These are phyloP conservation scores for Hydnum rufescens DNA, from an alignment of 768 basidiomycete species.

Conservation along the genomic window DNA sequence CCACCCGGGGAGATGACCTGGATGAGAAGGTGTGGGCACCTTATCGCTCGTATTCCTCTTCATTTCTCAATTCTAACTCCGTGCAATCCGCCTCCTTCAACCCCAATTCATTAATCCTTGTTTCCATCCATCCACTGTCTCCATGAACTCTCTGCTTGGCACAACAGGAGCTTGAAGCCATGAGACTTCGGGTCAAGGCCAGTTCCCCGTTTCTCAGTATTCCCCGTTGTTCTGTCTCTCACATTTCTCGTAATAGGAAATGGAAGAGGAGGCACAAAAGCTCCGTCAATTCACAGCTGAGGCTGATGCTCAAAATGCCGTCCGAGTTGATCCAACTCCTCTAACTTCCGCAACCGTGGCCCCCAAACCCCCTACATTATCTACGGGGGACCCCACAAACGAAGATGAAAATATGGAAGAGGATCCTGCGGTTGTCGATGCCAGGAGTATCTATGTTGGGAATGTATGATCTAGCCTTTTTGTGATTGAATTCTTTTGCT, in stretches of 20 bases:
- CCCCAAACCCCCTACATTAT: neutral
- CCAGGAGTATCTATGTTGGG: conserved; percentile 82
- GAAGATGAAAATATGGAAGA: conserved; percentile 47
- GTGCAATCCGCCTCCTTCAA: no score
- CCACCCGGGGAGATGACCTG: no score
- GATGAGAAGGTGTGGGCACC: no score
- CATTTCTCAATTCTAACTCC: no score
- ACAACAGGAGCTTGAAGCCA: conserved; percentile 77
- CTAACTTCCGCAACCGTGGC: neutral
- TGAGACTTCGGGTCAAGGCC: conserved; percentile 69
- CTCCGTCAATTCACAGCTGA: conserved; percentile 63
- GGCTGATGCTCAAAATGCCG: conserved; percentile 5
- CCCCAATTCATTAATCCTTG: no score
- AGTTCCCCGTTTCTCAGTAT: neutral
- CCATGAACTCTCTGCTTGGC: no score
- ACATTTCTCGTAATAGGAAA: conserved; percentile 27
- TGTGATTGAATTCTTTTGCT: neutral
- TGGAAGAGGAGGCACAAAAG: conserved; percentile 81
- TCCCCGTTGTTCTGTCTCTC: neutral
- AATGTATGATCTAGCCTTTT: conserved; percentile 34
- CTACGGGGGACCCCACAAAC: conserved; percentile 9
- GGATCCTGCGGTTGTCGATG: conserved; percentile 62
- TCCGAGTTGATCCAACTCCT: conserved; percentile 1
- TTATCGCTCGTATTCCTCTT: no score
- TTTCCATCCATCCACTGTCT: no score